These are phyloP conservation scores for Bonia amplexicaulis DNA, from an alignment of 176 grass and related monocot species.

Conservation along the genomic window DNA sequence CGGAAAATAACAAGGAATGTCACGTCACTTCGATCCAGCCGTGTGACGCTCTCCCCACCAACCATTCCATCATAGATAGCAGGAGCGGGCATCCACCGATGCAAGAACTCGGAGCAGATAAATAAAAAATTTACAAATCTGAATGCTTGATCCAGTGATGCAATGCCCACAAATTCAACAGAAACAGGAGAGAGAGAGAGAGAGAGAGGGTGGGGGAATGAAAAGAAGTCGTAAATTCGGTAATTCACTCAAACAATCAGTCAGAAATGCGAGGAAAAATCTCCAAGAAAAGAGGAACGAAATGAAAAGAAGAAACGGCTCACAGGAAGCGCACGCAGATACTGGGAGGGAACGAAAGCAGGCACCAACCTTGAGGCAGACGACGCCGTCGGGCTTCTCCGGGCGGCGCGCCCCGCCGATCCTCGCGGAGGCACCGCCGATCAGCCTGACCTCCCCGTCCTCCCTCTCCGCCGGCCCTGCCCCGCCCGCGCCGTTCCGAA, in stretches of 20 bases:
- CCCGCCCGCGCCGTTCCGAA: slow-evolving; percentile 25
- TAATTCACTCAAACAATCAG: background rate
- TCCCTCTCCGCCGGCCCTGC: background rate
- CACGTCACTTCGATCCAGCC: slow-evolving; percentile 49
- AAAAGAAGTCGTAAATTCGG: background rate
- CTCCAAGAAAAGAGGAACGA: background rate
- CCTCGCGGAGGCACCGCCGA: slow-evolving; percentile 45
- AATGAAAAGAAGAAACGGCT: slow-evolving; percentile 13
- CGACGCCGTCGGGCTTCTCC: slow-evolving; percentile 44
- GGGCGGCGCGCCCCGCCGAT: slow-evolving; percentile 10
- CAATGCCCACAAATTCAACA: background rate
- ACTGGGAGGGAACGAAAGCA: background rate
- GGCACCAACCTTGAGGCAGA: slow-evolving; percentile 32
- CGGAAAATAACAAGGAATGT: slow-evolving; percentile 19
- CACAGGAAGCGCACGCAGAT: slow-evolving; percentile 14
- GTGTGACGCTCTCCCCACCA: slow-evolving; percentile 38
- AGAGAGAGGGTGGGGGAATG: background rate
- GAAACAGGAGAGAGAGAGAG: background rate
- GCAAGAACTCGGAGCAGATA: background rate
- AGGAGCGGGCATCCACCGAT: background rate
- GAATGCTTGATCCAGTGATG: slow-evolving; percentile 9
- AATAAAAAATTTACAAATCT: background rate
- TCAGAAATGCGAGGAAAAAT: background rate
- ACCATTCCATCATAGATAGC: slow-evolving; percentile 31
- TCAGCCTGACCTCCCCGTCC: slow-evolving; percentile 43